Evolutionary conservation across 2,329 filamentous ascomycete genomes (phyloP).

Genomic region (Aspergillus arachidicola): DNA sequence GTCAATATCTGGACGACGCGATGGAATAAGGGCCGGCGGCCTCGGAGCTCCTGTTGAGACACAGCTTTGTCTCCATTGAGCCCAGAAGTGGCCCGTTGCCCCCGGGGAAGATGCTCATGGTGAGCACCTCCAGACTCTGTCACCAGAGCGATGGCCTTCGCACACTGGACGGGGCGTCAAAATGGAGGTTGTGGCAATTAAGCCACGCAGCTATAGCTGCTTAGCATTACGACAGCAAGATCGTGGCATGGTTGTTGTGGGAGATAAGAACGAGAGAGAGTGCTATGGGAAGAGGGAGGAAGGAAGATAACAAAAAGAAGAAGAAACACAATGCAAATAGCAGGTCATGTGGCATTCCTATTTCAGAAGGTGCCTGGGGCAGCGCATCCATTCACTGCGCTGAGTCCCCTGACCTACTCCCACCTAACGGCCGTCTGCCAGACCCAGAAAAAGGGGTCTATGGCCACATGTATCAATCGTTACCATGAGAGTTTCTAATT

Average conservation of each 20-base stretch:
- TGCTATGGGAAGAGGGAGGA: rapidly evolving
- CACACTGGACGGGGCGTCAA: background rate
- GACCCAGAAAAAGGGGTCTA: too few species aligned
- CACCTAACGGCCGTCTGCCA: too few species aligned
- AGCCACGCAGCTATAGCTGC: background rate
- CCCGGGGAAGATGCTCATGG: background rate
- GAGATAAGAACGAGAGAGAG: background rate
- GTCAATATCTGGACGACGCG: background rate
- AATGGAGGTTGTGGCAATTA: background rate
- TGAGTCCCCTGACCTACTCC: too few species aligned
- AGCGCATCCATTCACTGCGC: too few species aligned
- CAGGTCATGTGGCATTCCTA: background rate
- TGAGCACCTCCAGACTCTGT: background rate
- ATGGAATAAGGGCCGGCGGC: background rate
- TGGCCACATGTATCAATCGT: too few species aligned
- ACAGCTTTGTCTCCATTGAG: background rate
- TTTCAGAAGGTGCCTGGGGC: too few species aligned
- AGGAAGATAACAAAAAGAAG: too few species aligned
- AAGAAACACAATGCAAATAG: background rate
- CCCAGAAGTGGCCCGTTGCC: background rate
- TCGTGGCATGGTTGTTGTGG: background rate
- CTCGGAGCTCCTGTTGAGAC: background rate
- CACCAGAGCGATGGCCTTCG: background rate
- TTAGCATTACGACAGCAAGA: background rate
- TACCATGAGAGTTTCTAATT: rapidly evolving